Evolutionary conservation across 148 eudicot species (phyloP).

Genomic region (Cornus florida): DNA sequence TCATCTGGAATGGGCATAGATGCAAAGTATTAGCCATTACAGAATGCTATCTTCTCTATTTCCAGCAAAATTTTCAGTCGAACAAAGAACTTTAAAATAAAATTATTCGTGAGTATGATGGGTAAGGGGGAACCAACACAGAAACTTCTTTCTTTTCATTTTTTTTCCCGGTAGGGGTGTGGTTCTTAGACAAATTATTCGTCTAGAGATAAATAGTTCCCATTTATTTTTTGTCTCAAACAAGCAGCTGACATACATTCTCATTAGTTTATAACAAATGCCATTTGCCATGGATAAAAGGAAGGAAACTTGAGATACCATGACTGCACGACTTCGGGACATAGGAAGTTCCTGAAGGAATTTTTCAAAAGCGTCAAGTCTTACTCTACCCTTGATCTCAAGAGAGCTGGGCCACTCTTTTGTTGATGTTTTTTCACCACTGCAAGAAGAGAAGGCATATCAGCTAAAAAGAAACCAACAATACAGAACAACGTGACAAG

Average conservation of each 20-base stretch:
- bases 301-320: constrained; percentile 54
- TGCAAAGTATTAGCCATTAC: neutral
- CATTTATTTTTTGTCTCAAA: neutral
- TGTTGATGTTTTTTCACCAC: constrained; percentile 78
- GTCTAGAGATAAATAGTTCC: too few species aligned
- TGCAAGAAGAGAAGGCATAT: constrained; percentile 31
- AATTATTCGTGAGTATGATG: too few species aligned
- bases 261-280: neutral
- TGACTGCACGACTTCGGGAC: constrained; percentile 94
- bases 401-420: constrained; percentile 76
- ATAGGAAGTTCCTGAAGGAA: constrained; percentile 86
- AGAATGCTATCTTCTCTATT: neutral
- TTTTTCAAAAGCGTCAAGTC: constrained; percentile 84
- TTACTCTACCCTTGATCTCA: constrained; percentile 92
- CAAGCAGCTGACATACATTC: neutral
- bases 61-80: neutral
- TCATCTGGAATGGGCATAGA: neutral
- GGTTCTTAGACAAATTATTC: too few species aligned
- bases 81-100: neutral
- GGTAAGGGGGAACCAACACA: too few species aligned
- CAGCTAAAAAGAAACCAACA: constrained; percentile 7
- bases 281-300: constrained; percentile 3
- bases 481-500: neutral
- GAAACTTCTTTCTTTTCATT: too few species aligned
- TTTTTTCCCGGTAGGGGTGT: too few species aligned